Base-by-base conservation (phyloP, 2,329 filamentous ascomycete species). In the Microthyrium microscopicum region DNA sequence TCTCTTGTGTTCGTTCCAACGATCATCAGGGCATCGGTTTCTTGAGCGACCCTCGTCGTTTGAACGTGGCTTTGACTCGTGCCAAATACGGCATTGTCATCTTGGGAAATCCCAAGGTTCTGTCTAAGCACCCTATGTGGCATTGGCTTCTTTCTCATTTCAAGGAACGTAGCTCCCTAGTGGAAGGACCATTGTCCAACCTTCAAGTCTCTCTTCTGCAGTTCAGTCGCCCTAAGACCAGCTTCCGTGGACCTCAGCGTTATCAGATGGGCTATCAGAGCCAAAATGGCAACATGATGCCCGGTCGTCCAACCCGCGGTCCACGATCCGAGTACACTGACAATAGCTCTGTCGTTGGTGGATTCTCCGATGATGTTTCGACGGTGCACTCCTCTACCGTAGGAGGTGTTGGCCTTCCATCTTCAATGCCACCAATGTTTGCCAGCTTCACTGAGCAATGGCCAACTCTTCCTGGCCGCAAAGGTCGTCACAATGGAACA, bases 21-120 rank as follows among this genome's bases (percentile, higher is more conserved):
- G 89, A 98, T 48, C 92, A 95, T 54, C 89, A 98, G 55, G 89
- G 89, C 44, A 98, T 98, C 47, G 89, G 89, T 59, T 98, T 98
- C 71, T 64, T 98, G 64, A 95, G 85, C 39, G 89, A 98, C 46
- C 89, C 89, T 33, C 82, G 89, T 43, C 87, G 89, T 66, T 73
- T 98, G 48, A 98, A 98, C 51, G 89, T 98, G 16, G 89, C 87
- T 25, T 68, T 98, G 43, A 98, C 89, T 32, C 82, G 89, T 62
- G 89, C 89, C 41, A 95, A 94, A 58, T 98, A 87, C 48, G 89
- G 89, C 38, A 64, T 95, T 20, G 89, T 94, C 39, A 94, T 98
- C 49, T 73, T 98, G 6, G 89, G 89, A 41, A 98, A 98, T 50
- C 89, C 89, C 20, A 95, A 95, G 60, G 85, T 98, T 24, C 62